A percentile compares a stretch with the other conserved stretches of the same genome.
Conservation (phyloP, 129 eudicot genomes). For the Apium graveolens region DNA sequence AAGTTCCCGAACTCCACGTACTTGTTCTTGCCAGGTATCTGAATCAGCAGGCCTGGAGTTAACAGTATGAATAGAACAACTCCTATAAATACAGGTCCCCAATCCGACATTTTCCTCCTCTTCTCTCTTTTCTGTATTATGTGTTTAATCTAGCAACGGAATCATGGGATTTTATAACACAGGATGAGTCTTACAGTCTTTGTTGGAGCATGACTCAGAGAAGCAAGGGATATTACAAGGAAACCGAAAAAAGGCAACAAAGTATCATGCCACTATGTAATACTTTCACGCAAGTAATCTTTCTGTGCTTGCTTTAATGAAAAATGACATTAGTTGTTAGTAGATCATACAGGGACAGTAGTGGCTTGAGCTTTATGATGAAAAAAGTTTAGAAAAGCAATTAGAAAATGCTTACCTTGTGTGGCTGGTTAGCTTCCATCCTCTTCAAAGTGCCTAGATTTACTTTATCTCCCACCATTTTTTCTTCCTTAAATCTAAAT, state of each 20-base stretch:
- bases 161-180: neutral
- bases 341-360: neutral
- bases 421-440: neutral
- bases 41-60: slow-evolving; percentile 81
- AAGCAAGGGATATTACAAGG: slow-evolving; percentile 6
- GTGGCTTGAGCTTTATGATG: neutral
- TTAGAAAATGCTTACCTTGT: neutral
- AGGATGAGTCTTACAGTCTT: neutral
- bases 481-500: neutral
- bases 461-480: neutral
- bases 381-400: slow-evolving; percentile 2
- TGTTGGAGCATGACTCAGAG: slow-evolving; percentile 6
- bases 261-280: neutral
- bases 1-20: slow-evolving; percentile 69
- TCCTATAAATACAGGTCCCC: slow-evolving; percentile 95
- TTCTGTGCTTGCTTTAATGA: neutral
- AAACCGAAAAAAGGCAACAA: neutral
- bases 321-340: neutral
- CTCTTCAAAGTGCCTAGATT: neutral
- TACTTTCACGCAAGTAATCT: slow-evolving; percentile 3
- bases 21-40: slow-evolving; percentile 62
- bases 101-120: slow-evolving; percentile 17
- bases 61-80: slow-evolving; percentile 72
- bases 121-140: neutral
- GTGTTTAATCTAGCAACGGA: neutral